A percentile compares a stretch with the other conserved stretches of the same genome.
phyloP scores from a whole-genome alignment of 1,284 basidiomycete genomes.

The Cutaneotrichosporon cavernicola region DNA sequence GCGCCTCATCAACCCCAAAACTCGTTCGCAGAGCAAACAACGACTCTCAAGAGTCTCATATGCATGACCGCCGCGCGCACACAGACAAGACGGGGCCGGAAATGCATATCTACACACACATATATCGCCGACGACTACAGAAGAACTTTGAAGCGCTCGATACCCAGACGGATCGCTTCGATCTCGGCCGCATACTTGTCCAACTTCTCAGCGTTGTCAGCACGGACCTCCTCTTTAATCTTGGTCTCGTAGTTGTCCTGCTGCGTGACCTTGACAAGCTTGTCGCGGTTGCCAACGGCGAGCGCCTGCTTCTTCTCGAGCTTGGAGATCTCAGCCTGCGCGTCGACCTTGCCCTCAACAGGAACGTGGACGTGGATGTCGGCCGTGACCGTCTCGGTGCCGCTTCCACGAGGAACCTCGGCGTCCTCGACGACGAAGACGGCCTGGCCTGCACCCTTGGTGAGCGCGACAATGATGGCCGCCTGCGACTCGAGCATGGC shows the following conservation, averaged over 20 bases:
- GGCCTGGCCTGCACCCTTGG: conserved; percentile 81
- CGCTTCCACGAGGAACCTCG: conserved; percentile 81
- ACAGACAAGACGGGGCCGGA: neutral
- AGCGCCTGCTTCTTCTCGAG: conserved; percentile 81
- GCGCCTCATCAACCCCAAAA: neutral
- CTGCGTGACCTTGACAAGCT: conserved; percentile 70
- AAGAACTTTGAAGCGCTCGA: conserved; percentile 51
- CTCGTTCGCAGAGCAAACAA: too few relatives aligned
- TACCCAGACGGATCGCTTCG: conserved; percentile 47
- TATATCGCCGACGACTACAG: conserved; percentile 27
- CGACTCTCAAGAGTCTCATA: neutral
- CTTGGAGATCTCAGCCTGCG: conserved; percentile 79
- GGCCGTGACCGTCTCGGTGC: conserved; percentile 73
- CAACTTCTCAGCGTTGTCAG: conserved; percentile 69
- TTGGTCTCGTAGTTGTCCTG: conserved; percentile 74
- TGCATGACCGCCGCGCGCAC: neutral
- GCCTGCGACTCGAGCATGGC: conserved; percentile 69
- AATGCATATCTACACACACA: neutral
- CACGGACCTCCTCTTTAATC: conserved; percentile 72
- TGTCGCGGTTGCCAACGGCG: conserved; percentile 67
- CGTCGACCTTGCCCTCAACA: conserved; percentile 82
- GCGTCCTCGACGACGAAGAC: conserved; percentile 60
- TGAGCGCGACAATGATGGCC: conserved; percentile 74
- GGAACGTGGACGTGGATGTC: conserved; percentile 76
- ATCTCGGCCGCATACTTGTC: conserved; percentile 51